Base-by-base conservation (phyloP, 164 flowering plant species). In the Sedum album region DNA sequence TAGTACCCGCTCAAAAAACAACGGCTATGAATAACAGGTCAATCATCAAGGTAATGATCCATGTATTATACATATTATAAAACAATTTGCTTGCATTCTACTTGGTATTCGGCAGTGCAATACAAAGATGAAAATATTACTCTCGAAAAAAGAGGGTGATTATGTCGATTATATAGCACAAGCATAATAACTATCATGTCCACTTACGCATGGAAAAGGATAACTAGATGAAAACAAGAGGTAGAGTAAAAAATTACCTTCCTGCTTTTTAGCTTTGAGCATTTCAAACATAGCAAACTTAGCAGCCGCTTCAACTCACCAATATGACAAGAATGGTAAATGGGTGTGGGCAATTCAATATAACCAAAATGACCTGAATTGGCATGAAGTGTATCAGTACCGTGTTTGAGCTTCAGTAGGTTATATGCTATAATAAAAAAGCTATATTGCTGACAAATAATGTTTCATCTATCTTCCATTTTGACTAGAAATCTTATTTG, bases 341-440 rank as follows among this genome's bases (percentile, higher is more conserved):
- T 76, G 13, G 96, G 93, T 35, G 83, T 76, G 1, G 98, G 98
- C 41, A 94, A 76, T 26, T 94, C 81, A 66, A 94, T 87, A 68
- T 81, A 91, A 46, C 98, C 98, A 79, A 91, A 91, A 78, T 94
- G 98, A 62, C 98, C 98, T 94, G 89, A 78, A 80, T 26, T 26
- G 33, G 33, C 28, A 13, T 26, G 13, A 28, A 28, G 62, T 5
- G 6, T 57, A 57, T 57, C 62, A 57, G 3, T 57, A 57, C 11
- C 15, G 28, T 13, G 31, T 26, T 28, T 11, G 18, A 28, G 20
- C 62, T 28, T 26, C 33, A 57, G 31, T 57, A 23, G 28, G 28
- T 28, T 2, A 26, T 57, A 57, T 30, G 28, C 17, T 23, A 23
- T 55, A 23, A 25, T 25, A 8, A 33, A 6, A 18, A 46, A 57